These are phyloP conservation scores for Sextonia rubra DNA, from an alignment of 164 flowering plant genomes.

Conservation along the genomic window DNA sequence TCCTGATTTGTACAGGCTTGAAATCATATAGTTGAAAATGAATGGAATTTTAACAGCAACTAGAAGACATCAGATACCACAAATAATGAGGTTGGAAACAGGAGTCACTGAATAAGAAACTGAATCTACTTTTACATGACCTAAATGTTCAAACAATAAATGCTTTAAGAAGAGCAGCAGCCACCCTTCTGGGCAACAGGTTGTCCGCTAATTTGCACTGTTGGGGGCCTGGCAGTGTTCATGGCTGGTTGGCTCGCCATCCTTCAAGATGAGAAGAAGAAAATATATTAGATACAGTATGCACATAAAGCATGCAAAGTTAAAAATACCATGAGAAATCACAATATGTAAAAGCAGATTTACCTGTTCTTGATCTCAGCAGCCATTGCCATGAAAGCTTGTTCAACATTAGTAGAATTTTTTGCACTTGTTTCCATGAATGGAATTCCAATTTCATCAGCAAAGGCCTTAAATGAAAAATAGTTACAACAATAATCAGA, in stretches of 20 bases:
- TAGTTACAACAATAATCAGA: too few species aligned
- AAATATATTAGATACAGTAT: neutral
- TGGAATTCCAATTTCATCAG: constrained; percentile 42
- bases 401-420: constrained; percentile 37
- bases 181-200: constrained; percentile 60
- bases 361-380: constrained; percentile 39
- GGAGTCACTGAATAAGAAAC: neutral
- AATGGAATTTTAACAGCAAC: constrained; percentile 14
- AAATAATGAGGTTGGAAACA: neutral
- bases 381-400: constrained; percentile 43
- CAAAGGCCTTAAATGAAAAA: constrained; percentile 33
- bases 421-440: constrained; percentile 44
- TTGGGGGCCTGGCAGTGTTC: constrained; percentile 66
- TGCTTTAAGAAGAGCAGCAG: constrained; percentile 30
- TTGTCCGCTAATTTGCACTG: constrained; percentile 79
- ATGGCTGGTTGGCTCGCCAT: constrained; percentile 86
- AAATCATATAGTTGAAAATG: constrained; percentile 17
- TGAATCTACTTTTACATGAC: constrained; percentile 22
- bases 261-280: constrained; percentile 27
- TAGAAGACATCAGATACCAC: neutral
- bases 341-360: neutral
- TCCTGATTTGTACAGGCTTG: constrained; percentile 21
- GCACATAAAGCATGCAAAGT: too few species aligned
- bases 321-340: too few species aligned
- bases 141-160: neutral